Percentiles rank a stretch among this genome's conserved stretches.
These are phyloP conservation scores for Chalaropsis ovoidea DNA, from an alignment of 2,329 filamentous ascomycete species.

Conservation along the genomic window DNA sequence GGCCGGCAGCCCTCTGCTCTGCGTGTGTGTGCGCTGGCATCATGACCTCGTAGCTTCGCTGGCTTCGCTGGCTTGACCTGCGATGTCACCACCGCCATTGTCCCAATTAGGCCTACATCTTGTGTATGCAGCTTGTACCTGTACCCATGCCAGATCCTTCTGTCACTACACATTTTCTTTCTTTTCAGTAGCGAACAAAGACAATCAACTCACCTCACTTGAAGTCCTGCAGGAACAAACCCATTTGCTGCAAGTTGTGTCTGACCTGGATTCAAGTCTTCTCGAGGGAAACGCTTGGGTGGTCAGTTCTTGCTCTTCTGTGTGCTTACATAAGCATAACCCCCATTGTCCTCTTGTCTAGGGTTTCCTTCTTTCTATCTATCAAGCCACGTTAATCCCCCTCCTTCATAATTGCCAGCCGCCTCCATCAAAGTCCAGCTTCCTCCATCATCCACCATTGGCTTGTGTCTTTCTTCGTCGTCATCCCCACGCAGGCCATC, in stretches of 20 bases:
- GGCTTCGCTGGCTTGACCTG: background rate
- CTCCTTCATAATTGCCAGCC: background rate
- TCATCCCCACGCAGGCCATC: background rate
- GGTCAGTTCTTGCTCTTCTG: background rate
- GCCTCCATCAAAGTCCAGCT: background rate
- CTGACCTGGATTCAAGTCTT: no score
- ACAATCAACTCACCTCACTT: background rate
- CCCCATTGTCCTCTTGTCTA: background rate
- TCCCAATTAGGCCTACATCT: background rate
- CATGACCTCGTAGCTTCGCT: background rate
- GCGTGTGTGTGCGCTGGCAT: background rate
- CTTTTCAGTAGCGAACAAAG: background rate
- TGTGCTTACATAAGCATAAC: background rate
- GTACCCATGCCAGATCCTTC: slow-evolving; percentile 8
- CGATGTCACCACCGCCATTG: background rate
- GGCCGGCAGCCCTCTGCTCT: background rate
- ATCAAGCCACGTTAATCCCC: background rate
- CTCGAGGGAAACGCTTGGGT: background rate
- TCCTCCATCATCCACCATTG: background rate
- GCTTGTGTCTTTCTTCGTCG: no score
- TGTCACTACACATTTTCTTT: background rate
- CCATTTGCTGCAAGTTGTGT: background rate
- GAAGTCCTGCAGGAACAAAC: slow-evolving; percentile 13
- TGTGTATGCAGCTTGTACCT: background rate
- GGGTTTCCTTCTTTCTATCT: background rate